Evolutionary conservation across 805 yeast species (phyloP), one percentile per base, ranked within the genome.

Genomic region (Starmerella apicola): DNA sequence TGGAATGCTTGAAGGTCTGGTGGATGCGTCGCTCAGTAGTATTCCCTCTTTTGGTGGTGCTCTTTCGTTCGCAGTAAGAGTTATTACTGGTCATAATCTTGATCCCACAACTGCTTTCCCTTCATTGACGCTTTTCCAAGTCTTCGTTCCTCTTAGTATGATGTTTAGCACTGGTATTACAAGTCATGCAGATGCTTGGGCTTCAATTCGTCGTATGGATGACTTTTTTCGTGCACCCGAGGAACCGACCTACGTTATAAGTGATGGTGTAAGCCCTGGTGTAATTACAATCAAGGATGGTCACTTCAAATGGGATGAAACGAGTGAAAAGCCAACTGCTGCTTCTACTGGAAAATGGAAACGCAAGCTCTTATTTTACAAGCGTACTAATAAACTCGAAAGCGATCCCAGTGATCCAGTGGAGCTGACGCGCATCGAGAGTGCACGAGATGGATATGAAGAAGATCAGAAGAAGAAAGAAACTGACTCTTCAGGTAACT

Each of bases 1-100:
- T 65, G 86, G 81, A 52, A 64, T 76, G 32, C 56, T 73, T 22
- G 73, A 86, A 56, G 81, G 78, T 53, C 46, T 67, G 17, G 57
- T 78, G 34, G 72, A 78, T 39, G 78, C 94, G 1, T 53, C 76
- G 37, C 77, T 85, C 15, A 66, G 78, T 38, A 66, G 80, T 2
- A 61, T 82, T 42, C 81, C 95, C 0, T 67, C 72, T 17, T 61
- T 84, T 42, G 72, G 88, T 3, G 79, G 95, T 1, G 66, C 83
- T 70, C 65, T 78, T 13, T 57, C 76, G 3, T 70, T 74, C 48
- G 61, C 71, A 24, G 60, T 65, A 2, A 58, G 70, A 50, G 65
- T 65, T 32, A 61, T 70, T 26, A 65, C 73, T 4, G 65, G 67
- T 40, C 57, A 59, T 15, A 41, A 40, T 19, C 57, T 65, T 38